phyloP scores from a whole-genome alignment of 2,329 filamentous ascomycete species.

The Rutstroemia sydowiana region DNA sequence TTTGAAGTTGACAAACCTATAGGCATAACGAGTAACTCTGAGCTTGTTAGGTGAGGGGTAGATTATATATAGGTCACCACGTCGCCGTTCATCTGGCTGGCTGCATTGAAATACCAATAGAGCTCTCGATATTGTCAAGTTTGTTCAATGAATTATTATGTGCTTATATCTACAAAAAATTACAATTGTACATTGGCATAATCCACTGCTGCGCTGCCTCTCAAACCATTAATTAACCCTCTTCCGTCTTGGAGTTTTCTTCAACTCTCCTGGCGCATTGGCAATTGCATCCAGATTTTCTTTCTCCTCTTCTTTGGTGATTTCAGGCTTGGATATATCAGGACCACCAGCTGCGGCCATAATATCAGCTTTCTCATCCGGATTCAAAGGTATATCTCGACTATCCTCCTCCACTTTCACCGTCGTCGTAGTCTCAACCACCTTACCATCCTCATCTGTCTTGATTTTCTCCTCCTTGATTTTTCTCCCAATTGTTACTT shows the following conservation, averaged over 20 bases:
- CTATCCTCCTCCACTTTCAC: slow-evolving; percentile 30
- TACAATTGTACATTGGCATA: not conserved
- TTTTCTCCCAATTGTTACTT: slow-evolving; percentile 51
- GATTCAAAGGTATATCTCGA: not conserved
- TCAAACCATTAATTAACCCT: not conserved
- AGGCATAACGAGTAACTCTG: too few relatives aligned
- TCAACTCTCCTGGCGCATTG: slow-evolving; percentile 12
- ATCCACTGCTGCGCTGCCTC: not conserved
- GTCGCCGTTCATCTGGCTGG: too few relatives aligned
- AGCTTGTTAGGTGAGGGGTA: too few relatives aligned
- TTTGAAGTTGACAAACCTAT: too few relatives aligned
- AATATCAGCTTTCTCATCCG: slow-evolving; percentile 2
- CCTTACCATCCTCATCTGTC: slow-evolving; percentile 30
- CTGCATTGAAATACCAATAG: too few relatives aligned
- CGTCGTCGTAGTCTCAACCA: slow-evolving; percentile 25
- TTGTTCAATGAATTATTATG: too few relatives aligned
- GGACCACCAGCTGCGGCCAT: not conserved
- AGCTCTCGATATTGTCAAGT: too few relatives aligned
- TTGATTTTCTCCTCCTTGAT: slow-evolving; percentile 36
- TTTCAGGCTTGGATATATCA: not conserved
- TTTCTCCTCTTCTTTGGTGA: not conserved
- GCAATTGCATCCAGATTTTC: slow-evolving; percentile 13
- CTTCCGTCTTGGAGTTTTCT: slow-evolving; percentile 11
- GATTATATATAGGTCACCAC: too few relatives aligned
- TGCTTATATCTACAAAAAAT: too few relatives aligned